Base-by-base conservation (phyloP, 108 stramenopile species). In the Pseudonitzschia delicatissima region DNA sequence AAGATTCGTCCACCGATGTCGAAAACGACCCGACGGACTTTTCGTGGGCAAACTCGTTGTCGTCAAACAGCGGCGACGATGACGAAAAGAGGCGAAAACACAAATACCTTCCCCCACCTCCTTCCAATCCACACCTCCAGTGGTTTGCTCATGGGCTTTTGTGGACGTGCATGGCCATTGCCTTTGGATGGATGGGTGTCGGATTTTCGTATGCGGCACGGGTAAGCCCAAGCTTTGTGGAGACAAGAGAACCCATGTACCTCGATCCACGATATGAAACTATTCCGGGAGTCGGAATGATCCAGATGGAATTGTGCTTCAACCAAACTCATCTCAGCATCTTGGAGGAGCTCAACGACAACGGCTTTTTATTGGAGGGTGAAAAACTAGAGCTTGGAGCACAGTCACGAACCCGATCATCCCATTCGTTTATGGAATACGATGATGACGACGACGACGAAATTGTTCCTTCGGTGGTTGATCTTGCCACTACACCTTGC, bases 261-360 rank as follows among this genome's bases (percentile, higher is more conserved):
- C 49, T 82, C 27, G 70, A 72, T 47, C 44, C 81, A 4, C 64
- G 36, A 26, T 82, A 66, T 39, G 50, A 76, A 32, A 58, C 48
- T 13, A 57, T 82, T 2, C 18, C 66, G 12, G 26, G 29, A 4
- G 23, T 82, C 15, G 81, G 81, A 33, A 51, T 82, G 64, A 27
- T 78, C n/a, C 50, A 75, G 6, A 28, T 72, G 8, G 40, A 71
- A 45, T 58, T 82, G 12, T 82, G 81, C 49, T 76, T 53, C 53
- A 82, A 82, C 31, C 31, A 27, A 29, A 73, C 74, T 3, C 33
- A 39, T 48, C 26, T 35, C 4, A 29, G 31, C 0, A 1, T 55
- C 3, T 15, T 33, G 13, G 0, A 55, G 0, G 32, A 55, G 31
- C 13, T 55, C 2, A 1, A 12, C 3, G 15, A 55, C 29, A n/a